Percentiles rank a stretch among this genome's conserved stretches.
Conservation (phyloP, 441 rosid genomes). For the Aleurites moluccanus region DNA sequence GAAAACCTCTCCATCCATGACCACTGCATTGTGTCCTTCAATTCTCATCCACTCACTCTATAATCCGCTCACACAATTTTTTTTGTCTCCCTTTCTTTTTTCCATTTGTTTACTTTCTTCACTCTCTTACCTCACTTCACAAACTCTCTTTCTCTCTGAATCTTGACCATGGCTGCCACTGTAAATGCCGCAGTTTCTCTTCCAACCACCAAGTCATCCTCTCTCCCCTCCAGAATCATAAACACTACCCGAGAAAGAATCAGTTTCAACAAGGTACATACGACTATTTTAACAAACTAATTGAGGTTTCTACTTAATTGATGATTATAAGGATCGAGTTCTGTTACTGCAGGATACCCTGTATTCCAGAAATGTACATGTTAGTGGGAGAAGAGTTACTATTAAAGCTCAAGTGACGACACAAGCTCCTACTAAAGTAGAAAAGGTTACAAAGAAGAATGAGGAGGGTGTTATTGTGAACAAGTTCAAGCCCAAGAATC, state of each 20-base stretch:
- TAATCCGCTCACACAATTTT: neutral
- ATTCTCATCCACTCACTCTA: slow-evolving; percentile 14
- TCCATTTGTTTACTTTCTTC: neutral
- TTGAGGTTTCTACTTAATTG: too few species aligned
- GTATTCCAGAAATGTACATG: slow-evolving; percentile 41
- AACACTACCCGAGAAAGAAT: slow-evolving; percentile 63
- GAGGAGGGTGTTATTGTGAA: slow-evolving; percentile 80
- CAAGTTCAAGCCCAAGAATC: slow-evolving; percentile 84
- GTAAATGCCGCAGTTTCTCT: slow-evolving; percentile 76
- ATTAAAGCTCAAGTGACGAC: slow-evolving; percentile 86
- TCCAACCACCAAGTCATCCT: slow-evolving; percentile 66
- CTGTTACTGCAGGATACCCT: neutral
- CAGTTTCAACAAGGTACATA: slow-evolving; percentile 64
- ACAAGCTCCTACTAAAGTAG: slow-evolving; percentile 75
- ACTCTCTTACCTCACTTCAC: neutral
- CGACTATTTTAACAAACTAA: slow-evolving; percentile 12
- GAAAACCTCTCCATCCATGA: neutral
- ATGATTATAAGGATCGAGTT: too few species aligned
- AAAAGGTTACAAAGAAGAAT: slow-evolving; percentile 62
- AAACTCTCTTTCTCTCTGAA: slow-evolving; percentile 6
- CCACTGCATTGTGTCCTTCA: neutral
- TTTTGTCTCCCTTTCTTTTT: slow-evolving; percentile 6
- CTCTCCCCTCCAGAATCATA: slow-evolving; percentile 54
- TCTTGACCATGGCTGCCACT: slow-evolving; percentile 68
- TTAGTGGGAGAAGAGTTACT: slow-evolving; percentile 50